Base-by-base conservation (phyloP, 495 filamentous ascomycete genomes). In the Parathielavia hyrcaniae region DNA sequence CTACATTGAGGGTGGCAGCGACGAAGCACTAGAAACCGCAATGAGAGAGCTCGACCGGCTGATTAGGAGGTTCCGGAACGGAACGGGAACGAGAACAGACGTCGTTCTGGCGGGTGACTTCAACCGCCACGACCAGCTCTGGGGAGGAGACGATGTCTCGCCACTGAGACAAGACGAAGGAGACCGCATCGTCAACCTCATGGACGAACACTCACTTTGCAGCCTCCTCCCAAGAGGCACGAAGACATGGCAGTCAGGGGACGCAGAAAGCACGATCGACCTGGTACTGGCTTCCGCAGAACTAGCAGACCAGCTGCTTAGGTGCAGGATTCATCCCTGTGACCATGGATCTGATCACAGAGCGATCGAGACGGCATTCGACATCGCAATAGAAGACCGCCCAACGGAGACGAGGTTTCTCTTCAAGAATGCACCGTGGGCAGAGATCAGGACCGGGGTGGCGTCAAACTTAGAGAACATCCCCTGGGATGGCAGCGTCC, bases 151-250 rank as follows among this genome's bases (percentile, higher is more conserved):
- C 36, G 38, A 53, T 32, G 38, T 53, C 20, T 53, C 51, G 26
- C 51, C 51, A 53, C 13, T 30, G 38, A 43, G 36, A 44, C 51
- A 53, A 53, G 51, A 36, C n/a, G 51, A 53, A 53, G 51, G 51
- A 43, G 38, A 53, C 38, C 51, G 34, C 35, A 53, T 53, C 51
- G 67, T 71, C 47, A 67, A 63, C 26, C 59, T 67, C 35, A 53
- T 53, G 51, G 51, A 43, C 36, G 51, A 53, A 32, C 51, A 53
- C 38, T 53, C 51, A 3, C 67, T 43, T 20, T 43, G 40, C 40
- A 43, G 40, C 16, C 40, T 17, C 40, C 40, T 38, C 35, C 35
- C 35, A 38, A 4, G 35, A 11, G 4, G 35, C 35, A 38, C 9
- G 35, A 38, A 38, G 35, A 38, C n/a, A n/a, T n/a, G n/a, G n/a